Evolutionary conservation across 352 stramenopile species (phyloP), one percentile per base, ranked within the genome.

Genomic region (Phytophthora meadii): DNA sequence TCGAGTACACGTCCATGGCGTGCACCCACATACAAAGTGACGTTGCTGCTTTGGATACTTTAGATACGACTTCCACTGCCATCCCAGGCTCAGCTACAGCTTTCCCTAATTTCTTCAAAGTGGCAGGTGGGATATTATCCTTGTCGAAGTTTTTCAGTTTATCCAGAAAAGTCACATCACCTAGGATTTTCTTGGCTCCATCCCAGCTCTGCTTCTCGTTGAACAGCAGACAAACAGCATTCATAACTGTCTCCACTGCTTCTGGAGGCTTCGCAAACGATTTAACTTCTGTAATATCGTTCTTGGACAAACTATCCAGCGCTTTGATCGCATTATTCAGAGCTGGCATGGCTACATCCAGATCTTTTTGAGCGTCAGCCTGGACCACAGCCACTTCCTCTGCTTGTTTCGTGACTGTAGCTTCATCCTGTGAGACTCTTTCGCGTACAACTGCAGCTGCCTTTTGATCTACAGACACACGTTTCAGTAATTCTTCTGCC

Each of bases 1-100:
- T 96, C 7, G 89, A 92, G 75, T 98, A 98, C n/a, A 97, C 91
- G 37, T 98, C 87, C 88, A 98, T 98, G 3, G 94, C 94, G 54
- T 98, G 92, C 14, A 96, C 91, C 87, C 94, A 98, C 87, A 98
- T 96, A 62, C 94, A 98, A 22, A 98, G 65, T 24, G 89, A 95
- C 4, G 81, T 95, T 0, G 92, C 94, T 1, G 94, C 94, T 36
- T 93, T 96, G 14, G 92, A 98, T 1, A 98, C 93, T 67, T 98
- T 98, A 0, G 83, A 82, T 3, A 98, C 92, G 1, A 97, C 86
- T 37, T 98, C 94, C 1, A 97, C 82, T 1, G 91, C 69, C 89
- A 98, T 97, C 3, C 84, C 84, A 5, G 90, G 87, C 19, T 96
- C 88, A 0, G 77, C 73, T 0, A 97, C 84, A 28, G 89, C 92